Evolutionary conservation across 2,329 filamentous ascomycete genomes (phyloP), one percentile per base, ranked within the genome.

Genomic region (Colletotrichum endophyticum): DNA sequence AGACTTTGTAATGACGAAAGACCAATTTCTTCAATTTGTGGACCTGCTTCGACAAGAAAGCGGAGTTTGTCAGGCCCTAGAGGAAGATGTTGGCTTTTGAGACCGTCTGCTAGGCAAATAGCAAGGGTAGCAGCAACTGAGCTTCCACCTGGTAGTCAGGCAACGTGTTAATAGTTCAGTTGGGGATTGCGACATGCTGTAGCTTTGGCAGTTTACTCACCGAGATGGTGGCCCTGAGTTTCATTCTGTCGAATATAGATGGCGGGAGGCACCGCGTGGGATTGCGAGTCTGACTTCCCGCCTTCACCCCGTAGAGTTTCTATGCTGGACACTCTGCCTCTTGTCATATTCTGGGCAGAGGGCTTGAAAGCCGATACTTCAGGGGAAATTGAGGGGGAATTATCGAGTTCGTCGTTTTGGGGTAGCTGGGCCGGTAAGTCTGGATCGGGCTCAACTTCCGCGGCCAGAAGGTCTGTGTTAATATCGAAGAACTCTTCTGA

Each of bases 261-360:
- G 19, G 39, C 0, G 19, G 39, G 39, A n/a, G 39, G 39, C 39
- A n/a, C 39, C 9, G 39, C 39, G 39, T 49, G 39, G 5, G 19
- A 49, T 49, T 12, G 39, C 3, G 19, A n/a, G 1, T 49, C 3
- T 12, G 3, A 0, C 1, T n/a, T 12, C 39, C 0, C 0, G 5
- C 39, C 39, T n/a, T 49, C 39, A 2, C 39, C 39, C 39, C 39
- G 39, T n/a, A 49, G 39, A 49, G 19, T 49, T n/a, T 49, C 39
- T 49, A 49, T 49, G 39, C 0, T 49, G 19, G 39, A n/a, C 0
- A 49, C 19, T n/a, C 1, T 49, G 5, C 39, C 39, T 0, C 0
- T 49, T 0, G 39, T 49, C 19, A 6, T 1, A 12, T 12, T 49
- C 0, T 0, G 19, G 9, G 39, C 39, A 0, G 3, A n/a, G 1